Evolutionary conservation across 2,329 filamentous ascomycete genomes (phyloP).

Genomic region (Fusarium sp.): DNA sequence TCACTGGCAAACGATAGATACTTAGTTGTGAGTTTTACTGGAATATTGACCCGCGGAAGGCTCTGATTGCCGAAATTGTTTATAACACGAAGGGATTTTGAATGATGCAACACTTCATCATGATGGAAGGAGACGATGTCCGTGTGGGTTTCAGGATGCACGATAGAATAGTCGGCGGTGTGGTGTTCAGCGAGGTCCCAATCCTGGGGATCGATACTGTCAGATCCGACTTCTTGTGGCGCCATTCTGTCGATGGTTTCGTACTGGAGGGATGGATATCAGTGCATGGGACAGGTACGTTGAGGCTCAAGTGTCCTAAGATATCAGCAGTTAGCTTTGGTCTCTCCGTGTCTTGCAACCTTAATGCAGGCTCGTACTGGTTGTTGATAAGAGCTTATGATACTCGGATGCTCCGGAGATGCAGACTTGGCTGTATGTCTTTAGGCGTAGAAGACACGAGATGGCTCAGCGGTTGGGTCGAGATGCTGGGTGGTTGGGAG

Average conservation of each 20-base stretch:
- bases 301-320: background rate
- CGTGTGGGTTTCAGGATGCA: background rate
- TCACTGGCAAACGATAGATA: background rate
- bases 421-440: background rate
- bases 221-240: accelerated
- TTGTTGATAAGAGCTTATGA: background rate
- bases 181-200: accelerated
- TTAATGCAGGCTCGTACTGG: background rate
- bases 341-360: accelerated
- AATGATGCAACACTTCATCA: background rate
- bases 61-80: accelerated
- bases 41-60: background rate
- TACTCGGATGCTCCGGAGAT: background rate
- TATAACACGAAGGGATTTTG: background rate
- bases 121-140: background rate
- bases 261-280: accelerated
- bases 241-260: background rate
- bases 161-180: background rate
- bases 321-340: background rate
- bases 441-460: accelerated
- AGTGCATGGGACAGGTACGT: too few species aligned
- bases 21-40: accelerated
- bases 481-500: accelerated
- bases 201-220: background rate
- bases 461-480: background rate